Base-by-base conservation (phyloP, 768 basidiomycete genomes). In the Melanogaster broomeanus region DNA sequence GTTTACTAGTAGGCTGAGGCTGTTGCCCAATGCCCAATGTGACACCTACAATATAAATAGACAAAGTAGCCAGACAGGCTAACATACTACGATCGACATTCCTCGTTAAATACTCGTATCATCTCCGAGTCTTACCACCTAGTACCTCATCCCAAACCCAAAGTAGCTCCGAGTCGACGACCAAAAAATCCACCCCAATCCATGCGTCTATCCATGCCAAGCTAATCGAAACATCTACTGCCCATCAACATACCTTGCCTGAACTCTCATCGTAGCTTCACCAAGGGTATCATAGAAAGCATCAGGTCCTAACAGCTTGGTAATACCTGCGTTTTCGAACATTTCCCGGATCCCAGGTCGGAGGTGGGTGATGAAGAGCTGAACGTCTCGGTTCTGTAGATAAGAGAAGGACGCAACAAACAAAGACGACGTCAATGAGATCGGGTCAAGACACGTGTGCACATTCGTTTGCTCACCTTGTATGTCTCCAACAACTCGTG, bases 401-500 rank as follows among this genome's bases (percentile, higher is more conserved):
- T 11, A 13, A 30, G 24, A 24, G 0, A 8, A 50, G 10, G 15
- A 18, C 19, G 31, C 18, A 48, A 33, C 10, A 31, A 31, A 31
- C 13, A 12, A 9, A 35, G 8, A 24, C 2, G 13, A 31, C n/a
- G 24, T 55, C 39, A 34, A 42, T 7, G 19, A 16, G 33, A 19
- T 0, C n/a, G 31, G 39, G 41, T 16, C 16, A 18, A 19, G 16
- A 24, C 6, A 15, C 3, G 4, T 10, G 1, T 3, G 16, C 9
- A 15, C 19, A 9, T 21, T 21, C 6, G 3, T 7, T 21, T 27
- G 60, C 68, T 52, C 58, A 88, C 92, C 70, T 80, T 77, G 69
- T 97, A 94, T 13, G 90, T 87, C 57, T 85, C 82, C 39, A 86
- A 70, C 2, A 94, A 69, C 64, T 95, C 93, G 52, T 79, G 77